Evolutionary conservation across 1,284 basidiomycete genomes (phyloP).

Genomic region (Apiotrichum gracile): DNA sequence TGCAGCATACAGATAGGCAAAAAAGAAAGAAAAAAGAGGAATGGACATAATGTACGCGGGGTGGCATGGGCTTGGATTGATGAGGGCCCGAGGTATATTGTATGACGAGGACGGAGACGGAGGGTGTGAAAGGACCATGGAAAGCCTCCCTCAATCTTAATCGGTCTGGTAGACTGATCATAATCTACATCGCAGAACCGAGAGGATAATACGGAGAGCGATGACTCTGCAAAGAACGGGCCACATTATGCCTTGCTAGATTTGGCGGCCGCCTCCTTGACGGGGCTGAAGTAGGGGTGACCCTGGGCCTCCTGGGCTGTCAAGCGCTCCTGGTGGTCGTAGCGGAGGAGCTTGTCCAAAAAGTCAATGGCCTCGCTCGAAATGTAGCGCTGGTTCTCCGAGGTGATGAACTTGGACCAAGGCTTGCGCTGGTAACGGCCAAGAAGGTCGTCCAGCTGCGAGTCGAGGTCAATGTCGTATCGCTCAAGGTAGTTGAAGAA

Average conservation of each 20-base stretch:
- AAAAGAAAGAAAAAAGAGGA: background rate
- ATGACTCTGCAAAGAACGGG: background rate
- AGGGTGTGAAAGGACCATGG: background rate
- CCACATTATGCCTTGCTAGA: background rate
- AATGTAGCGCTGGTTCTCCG: slow-evolving; percentile 91
- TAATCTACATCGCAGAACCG: background rate
- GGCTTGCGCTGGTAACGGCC: slow-evolving; percentile 88
- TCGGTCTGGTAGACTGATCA: background rate
- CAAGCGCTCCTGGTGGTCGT: slow-evolving; percentile 90
- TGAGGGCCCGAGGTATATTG: background rate
- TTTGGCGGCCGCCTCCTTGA: slow-evolving; percentile 13
- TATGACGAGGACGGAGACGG: background rate
- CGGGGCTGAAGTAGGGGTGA: slow-evolving; percentile 74
- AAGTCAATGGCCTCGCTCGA: slow-evolving; percentile 98
- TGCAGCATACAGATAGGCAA: background rate
- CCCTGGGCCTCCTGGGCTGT: slow-evolving; percentile 86
- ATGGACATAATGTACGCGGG: background rate
- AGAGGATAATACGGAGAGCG: background rate
- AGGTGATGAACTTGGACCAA: slow-evolving; percentile 88
- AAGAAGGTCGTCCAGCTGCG: slow-evolving; percentile 83
- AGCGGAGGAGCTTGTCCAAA: slow-evolving; percentile 88
- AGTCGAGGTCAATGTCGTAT: slow-evolving; percentile 82
- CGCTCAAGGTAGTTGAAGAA: slow-evolving; percentile 78
- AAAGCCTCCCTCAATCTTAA: background rate
- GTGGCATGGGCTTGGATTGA: background rate